Evolutionary conservation across 2,329 filamentous ascomycete genomes (phyloP).

Genomic region (Akanthomyces lecanii): DNA sequence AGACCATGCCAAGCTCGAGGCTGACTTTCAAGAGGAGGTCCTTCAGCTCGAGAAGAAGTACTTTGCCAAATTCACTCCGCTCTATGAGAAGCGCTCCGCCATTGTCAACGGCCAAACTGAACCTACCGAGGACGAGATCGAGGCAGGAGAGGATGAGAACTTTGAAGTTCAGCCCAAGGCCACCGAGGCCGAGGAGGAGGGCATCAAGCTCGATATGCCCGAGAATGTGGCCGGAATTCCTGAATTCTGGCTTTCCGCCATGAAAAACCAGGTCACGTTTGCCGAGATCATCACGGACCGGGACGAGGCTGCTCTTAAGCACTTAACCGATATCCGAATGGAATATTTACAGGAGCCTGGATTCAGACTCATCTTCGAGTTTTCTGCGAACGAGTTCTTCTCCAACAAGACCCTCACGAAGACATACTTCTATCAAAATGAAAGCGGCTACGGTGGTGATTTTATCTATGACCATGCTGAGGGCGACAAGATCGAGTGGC

Average conservation of each 20-base stretch:
- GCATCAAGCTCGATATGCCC: constrained; percentile 53
- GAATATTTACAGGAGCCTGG: constrained; percentile 98
- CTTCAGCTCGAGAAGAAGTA: constrained; percentile 99
- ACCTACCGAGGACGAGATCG: constrained; percentile 81
- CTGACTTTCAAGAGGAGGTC: constrained; percentile 97
- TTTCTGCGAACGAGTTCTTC: constrained; percentile 93
- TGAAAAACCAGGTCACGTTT: constrained; percentile 98
- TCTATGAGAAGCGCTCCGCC: constrained; percentile 90
- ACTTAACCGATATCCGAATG: constrained; percentile 91
- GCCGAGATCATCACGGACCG: constrained; percentile 98
- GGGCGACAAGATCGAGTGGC: constrained; percentile 97
- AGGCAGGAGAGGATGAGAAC: constrained; percentile 76
- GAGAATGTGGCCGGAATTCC: constrained; percentile 73
- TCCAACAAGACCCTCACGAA: constrained; percentile 96
- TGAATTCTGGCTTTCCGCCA: constrained; percentile 98
- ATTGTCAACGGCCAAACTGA: constrained; percentile 87
- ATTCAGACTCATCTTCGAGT: constrained; percentile 98
- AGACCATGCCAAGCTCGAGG: constrained; percentile 96
- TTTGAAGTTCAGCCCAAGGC: constrained; percentile 70
- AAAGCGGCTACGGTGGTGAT: constrained; percentile 96
- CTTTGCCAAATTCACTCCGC: constrained; percentile 95
- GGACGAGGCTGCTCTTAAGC: constrained; percentile 89
- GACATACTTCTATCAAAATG: constrained; percentile 98
- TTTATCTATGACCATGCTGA: constrained; percentile 99
- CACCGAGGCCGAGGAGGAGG: constrained; percentile 61